Base-by-base conservation (phyloP, 257 asterid genomes). In the Fraxinus excelsior region DNA sequence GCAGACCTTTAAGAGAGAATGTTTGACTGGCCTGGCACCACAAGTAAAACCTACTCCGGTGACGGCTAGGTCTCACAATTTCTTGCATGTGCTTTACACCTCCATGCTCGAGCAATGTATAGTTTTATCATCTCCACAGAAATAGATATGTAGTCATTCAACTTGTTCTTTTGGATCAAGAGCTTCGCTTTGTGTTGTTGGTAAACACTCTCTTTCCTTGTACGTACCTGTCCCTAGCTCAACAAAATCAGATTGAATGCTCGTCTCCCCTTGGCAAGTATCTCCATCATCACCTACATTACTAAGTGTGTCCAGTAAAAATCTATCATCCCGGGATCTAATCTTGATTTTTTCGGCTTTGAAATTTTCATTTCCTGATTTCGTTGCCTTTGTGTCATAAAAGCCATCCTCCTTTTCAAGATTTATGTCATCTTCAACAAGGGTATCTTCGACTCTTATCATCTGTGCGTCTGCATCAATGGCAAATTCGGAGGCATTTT, bases 401-500 rank as follows among this genome's bases (percentile, higher is more conserved):
- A 26, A 40, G 53, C 28, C 42, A 5, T 2, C 58, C 26, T 37
- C 51, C 7, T 25, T 21, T 78, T 70, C 68, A 67, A 67, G 51
- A 75, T 35, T 40, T 29, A 37, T 75, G n/a, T 72, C 49, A 5
- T 67, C 76, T 71, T 68, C 76, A 46, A 0, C 8, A 5, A 78
- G 38, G 44, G n/a, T 31, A 38, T 28, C 70, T 58, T 70, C 62
- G 5, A 19, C 31, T 37, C 75, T 67, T 6, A 76, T 29, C 42
- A 32, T 35, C 28, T 46, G 49, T 34, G 70, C 32, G 65, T 72
- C 46, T 35, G 71, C 32, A 56, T 60, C 76, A 40, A n/a, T 16
- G 74, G 19, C 13, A 42, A 14, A 13, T 21, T 79, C 78, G 19
- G 77, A 38, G 71, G 67, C 80, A 19, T 64, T n/a, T 70, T 71